These are phyloP conservation scores for Leucosporidium creatinivorum DNA, from an alignment of 768 basidiomycete genomes.

Conservation along the genomic window DNA sequence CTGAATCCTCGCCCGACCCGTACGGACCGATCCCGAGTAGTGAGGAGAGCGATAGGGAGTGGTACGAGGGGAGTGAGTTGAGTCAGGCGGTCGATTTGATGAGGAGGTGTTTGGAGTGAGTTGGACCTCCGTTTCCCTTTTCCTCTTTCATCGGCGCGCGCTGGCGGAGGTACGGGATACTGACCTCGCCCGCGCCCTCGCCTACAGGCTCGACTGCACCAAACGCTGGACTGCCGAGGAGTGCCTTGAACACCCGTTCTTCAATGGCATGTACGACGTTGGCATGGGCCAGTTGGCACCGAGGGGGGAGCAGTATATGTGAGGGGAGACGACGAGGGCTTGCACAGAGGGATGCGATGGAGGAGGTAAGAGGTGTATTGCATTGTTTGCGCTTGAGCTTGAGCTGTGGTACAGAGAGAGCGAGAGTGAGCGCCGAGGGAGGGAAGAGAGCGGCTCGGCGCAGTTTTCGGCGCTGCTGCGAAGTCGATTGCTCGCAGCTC, in stretches of 20 bases:
- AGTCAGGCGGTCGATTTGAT: slow-evolving; percentile 67
- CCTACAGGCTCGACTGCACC: slow-evolving; percentile 54
- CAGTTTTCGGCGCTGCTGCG: no score
- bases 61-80: slow-evolving; percentile 49
- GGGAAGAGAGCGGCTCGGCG: no score
- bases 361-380: no score
- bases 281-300: slow-evolving; percentile 1
- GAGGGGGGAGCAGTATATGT: background rate
- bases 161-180: no score
- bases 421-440: no score
- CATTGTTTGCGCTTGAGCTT: no score
- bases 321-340: background rate
- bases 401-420: no score
- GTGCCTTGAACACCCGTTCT: slow-evolving; percentile 72
- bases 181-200: no score
- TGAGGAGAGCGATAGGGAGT: slow-evolving; percentile 8
- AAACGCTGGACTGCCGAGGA: slow-evolving; percentile 69
- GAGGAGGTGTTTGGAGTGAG: slow-evolving; percentile 55
- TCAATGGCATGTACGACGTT: slow-evolving; percentile 41
- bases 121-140: background rate
- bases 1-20: slow-evolving; percentile 49
- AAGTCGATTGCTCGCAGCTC: no score
- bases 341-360: no score
- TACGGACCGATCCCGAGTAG: slow-evolving; percentile 36
- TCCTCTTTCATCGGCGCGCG: background rate